Base-by-base conservation (phyloP, 148 eudicot genomes). In the Rhododendron williamsianum region DNA sequence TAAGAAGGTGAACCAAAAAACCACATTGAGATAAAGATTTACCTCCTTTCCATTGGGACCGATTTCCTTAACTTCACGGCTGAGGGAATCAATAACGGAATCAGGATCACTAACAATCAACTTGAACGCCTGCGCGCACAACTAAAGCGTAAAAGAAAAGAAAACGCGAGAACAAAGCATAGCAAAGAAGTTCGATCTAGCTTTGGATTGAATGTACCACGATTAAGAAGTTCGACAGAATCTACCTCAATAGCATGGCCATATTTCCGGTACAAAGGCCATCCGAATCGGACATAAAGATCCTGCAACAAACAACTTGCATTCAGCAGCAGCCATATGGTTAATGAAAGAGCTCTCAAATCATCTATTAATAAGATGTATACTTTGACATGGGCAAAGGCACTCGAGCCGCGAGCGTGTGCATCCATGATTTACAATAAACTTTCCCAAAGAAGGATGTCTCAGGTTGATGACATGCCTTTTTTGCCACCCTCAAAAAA, bases 171-270 rank as follows among this genome's bases (percentile, higher is more conserved):
- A 52, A 52, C 18, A 1, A 52, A 52, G 58, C 58, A 52, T 21
- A 23, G 52, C 15, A 13, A 25, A 73, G 36, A 71, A 77, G 63
- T 41, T 41, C 41, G 6, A 2, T 49, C 54, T 49, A 2, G 54
- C 15, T 49, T 49, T 49, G 54, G 54, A 49, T 49, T 49, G 15
- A 49, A 11, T 49, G 54, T 3, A 15, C 58, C 19, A 85, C 43
- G 27, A 69, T 48, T 0, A 48, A 43, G 11, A 80, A 83, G 11
- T 51, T 33, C 21, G 58, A 82, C 60, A 78, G 65, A 52, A 52
- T 82, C 87, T 85, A 96, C 98, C 94, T 97, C 99, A 88, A 93
- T 93, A 81, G 99, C 98, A 92, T 97, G 99, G 13, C 98, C 98
- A 88, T 93, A 94, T 87, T 95, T 97, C 58, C 92, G 93, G 88